Percentiles rank a stretch among this genome's conserved stretches.
Conservation (phyloP, 805 yeast species). For the Pichia insulana region DNA sequence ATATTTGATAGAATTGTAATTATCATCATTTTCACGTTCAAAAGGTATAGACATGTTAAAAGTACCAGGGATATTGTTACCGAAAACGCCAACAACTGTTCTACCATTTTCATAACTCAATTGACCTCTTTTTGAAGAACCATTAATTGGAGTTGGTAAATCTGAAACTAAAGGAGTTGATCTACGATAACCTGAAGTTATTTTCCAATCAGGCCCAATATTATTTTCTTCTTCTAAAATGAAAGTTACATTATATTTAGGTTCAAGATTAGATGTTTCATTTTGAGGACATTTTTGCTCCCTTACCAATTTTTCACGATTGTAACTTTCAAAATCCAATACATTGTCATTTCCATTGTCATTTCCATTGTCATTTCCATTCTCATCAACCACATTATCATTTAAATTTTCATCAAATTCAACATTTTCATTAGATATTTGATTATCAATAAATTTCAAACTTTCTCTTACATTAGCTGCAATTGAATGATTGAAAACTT, state of each 20-base stretch:
- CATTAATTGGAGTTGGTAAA: constrained; percentile 17
- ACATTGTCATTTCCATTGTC: neutral
- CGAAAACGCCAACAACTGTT: constrained; percentile 13
- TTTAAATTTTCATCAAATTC: constrained; percentile 6
- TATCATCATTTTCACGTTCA: constrained; percentile 4
- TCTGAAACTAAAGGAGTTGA: constrained; percentile 36
- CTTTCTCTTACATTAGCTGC: constrained; percentile 63
- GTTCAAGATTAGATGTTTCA: neutral
- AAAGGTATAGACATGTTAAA: constrained; percentile 4
- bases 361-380: constrained; percentile 8
- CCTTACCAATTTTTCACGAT: constrained; percentile 8
- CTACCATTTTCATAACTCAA: constrained; percentile 6
- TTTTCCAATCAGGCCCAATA: constrained; percentile 42
- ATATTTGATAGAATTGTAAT: constrained; percentile 1
- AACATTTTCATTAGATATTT: constrained; percentile 8
- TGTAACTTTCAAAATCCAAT: constrained; percentile 20
- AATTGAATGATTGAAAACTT: constrained; percentile 41
- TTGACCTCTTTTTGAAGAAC: constrained; percentile 9
- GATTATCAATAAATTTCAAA: constrained; percentile 46
- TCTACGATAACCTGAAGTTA: constrained; percentile 36
- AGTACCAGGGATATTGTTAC: constrained; percentile 15
- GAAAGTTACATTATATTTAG: constrained; percentile 13
- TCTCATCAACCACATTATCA: constrained; percentile 5
- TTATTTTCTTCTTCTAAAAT: constrained; percentile 35
- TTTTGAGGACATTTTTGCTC: neutral